Conservation (phyloP, 306 rosid species). For the Prunus armeniaca region DNA sequence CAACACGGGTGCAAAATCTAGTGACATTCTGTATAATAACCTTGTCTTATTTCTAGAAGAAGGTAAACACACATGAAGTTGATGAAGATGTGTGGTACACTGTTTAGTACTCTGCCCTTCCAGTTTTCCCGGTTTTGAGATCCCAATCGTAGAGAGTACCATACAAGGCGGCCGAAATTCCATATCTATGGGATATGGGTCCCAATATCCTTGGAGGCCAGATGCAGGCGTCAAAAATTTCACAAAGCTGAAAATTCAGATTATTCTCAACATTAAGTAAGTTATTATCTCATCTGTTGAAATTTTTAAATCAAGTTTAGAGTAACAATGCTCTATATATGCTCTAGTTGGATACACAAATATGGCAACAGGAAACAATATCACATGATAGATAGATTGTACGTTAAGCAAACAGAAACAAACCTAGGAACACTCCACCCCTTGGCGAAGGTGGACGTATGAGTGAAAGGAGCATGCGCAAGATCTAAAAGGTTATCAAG, state of each 20-base stretch:
- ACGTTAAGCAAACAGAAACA: constrained; percentile 15
- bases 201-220: constrained; percentile 95
- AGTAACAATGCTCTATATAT: background rate
- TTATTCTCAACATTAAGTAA: constrained; percentile 10
- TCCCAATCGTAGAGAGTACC: constrained; percentile 92
- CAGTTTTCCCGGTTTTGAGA: constrained; percentile 89
- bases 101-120: constrained; percentile 73
- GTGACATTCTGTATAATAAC: constrained; percentile 84
- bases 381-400: background rate
- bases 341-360: no score
- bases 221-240: constrained; percentile 85
- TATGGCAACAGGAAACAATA: background rate
- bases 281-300: background rate
- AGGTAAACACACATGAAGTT: constrained; percentile 91
- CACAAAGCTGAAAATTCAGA: constrained; percentile 71
- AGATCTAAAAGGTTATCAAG: constrained; percentile 98
- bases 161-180: constrained; percentile 95
- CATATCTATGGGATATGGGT: constrained; percentile 96
- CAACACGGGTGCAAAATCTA: constrained; percentile 83
- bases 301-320: background rate
- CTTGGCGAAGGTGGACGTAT: constrained; percentile 95
- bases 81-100: constrained; percentile 84
- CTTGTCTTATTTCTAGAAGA: constrained; percentile 79
- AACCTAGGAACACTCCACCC: constrained; percentile 99
- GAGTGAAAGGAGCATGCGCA: constrained; percentile 98